phyloP scores from a whole-genome alignment of 768 basidiomycete species.

The Obba rivulosa region DNA sequence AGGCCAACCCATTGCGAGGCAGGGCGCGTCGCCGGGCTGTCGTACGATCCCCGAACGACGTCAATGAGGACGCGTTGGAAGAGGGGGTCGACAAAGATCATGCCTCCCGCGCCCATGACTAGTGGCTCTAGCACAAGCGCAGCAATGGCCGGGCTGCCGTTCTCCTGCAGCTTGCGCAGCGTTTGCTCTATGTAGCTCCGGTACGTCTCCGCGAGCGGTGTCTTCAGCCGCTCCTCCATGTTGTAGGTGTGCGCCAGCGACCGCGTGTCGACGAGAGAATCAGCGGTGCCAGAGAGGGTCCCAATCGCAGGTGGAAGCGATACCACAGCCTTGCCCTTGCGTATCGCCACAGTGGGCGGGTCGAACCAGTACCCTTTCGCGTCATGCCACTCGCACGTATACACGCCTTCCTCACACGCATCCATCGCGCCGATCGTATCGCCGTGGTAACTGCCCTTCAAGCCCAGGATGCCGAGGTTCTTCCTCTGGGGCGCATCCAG shows the following conservation, averaged over 20 bases:
- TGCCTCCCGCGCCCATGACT: constrained; percentile 92
- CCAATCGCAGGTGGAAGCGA: constrained; percentile 47
- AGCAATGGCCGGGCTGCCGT: constrained; percentile 43
- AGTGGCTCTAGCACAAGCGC: constrained; percentile 89
- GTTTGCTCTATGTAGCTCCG: constrained; percentile 47
- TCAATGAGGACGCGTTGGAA: constrained; percentile 90
- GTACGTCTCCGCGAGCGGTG: constrained; percentile 63
- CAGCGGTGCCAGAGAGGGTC: constrained; percentile 9
- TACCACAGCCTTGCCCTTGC: constrained; percentile 51
- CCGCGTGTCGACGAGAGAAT: constrained; percentile 26
- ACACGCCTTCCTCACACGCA: constrained; percentile 87
- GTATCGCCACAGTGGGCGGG: constrained; percentile 72
- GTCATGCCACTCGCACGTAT: constrained; percentile 93
- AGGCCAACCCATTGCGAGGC: constrained; percentile 56
- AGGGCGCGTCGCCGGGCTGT: constrained; percentile 22
- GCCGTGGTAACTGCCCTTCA: constrained; percentile 94
- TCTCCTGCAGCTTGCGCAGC: constrained; percentile 40
- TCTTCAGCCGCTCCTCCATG: constrained; percentile 51
- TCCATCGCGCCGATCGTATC: constrained; percentile 99
- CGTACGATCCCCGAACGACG: constrained; percentile 52
- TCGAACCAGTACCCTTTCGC: constrained; percentile 94
- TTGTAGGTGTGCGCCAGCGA: constrained; percentile 66
- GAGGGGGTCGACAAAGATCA: constrained; percentile 96
- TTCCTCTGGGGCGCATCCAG: constrained; percentile 27
- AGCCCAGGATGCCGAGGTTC: constrained; percentile 71